Conservation (phyloP, 2,329 filamentous ascomycete genomes). For the Pyrenochaeta sp. region DNA sequence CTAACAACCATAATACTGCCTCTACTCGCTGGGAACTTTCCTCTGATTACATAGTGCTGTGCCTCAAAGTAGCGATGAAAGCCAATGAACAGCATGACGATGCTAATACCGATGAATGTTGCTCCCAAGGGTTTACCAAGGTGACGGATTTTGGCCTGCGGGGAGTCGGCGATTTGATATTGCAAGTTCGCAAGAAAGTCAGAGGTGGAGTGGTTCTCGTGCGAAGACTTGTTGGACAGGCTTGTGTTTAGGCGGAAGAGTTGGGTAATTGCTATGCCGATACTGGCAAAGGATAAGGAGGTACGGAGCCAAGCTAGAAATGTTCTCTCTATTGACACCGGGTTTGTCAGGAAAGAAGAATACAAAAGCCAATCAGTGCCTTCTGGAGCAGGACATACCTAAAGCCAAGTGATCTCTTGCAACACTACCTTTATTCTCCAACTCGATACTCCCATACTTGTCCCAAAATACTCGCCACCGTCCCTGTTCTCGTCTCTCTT, state of each 20-base stretch:
- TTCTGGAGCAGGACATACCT: slow-evolving; percentile 58
- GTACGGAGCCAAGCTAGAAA: slow-evolving; percentile 88
- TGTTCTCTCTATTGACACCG: slow-evolving; percentile 70
- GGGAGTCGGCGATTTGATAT: neutral
- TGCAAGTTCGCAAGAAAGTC: slow-evolving; percentile 17
- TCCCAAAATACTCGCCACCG: slow-evolving; percentile 67
- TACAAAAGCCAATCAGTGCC: neutral
- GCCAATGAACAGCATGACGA: slow-evolving; percentile 77
- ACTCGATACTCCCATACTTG: slow-evolving; percentile 72
- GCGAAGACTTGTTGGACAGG: slow-evolving; percentile 42
- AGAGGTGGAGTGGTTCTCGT: slow-evolving; percentile 10
- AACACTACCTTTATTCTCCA: slow-evolving; percentile 87
- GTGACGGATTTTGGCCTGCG: slow-evolving; percentile 33
- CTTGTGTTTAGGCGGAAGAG: slow-evolving; percentile 83
- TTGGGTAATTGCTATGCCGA: slow-evolving; percentile 84
- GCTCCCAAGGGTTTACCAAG: slow-evolving; percentile 62
- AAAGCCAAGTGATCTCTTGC: slow-evolving; percentile 83
- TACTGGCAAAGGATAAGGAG: slow-evolving; percentile 80
- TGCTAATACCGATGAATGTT: slow-evolving; percentile 78
- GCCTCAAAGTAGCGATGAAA: slow-evolving; percentile 81
- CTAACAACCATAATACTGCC: slow-evolving; percentile 77
- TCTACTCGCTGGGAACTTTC: slow-evolving; percentile 81
- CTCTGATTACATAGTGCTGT: slow-evolving; percentile 80
- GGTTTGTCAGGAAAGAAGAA: neutral
- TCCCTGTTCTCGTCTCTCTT: slow-evolving; percentile 33